Conservation (phyloP, 2,329 filamentous ascomycete species). For the Hypoxylon sp. region DNA sequence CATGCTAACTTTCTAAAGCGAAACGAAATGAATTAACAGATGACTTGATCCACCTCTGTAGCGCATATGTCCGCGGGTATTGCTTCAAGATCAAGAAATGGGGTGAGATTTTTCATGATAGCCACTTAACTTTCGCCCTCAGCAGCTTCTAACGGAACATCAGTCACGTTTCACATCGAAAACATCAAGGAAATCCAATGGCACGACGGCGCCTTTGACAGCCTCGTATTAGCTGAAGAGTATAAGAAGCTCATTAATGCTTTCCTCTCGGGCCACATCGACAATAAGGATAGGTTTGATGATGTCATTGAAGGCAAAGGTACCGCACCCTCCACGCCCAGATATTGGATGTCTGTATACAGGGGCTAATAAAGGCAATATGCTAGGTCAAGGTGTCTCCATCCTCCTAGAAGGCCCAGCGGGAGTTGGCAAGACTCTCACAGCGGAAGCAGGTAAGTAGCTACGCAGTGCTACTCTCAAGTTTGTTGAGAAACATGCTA, state of each 20-base stretch:
- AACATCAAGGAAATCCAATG: conserved; percentile 31
- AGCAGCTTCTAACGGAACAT: neutral
- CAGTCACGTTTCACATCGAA: conserved; percentile 33
- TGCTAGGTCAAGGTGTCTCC: conserved; percentile 36
- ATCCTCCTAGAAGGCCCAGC: conserved; percentile 40
- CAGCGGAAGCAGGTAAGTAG: conserved; percentile 50
- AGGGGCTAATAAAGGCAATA: neutral
- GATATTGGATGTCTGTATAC: neutral
- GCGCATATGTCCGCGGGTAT: conserved; percentile 31
- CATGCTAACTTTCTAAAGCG: conserved; percentile 15
- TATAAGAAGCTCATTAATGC: conserved; percentile 55
- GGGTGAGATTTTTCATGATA: conserved; percentile 23
- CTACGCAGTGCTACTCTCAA: neutral
- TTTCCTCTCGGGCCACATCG: conserved; percentile 60
- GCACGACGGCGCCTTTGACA: conserved; percentile 41
- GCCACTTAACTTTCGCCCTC: neutral
- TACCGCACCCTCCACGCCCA: neutral
- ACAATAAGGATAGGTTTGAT: conserved; percentile 57
- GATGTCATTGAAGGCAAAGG: conserved; percentile 43
- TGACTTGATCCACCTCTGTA: conserved; percentile 28
- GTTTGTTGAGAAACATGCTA: neutral
- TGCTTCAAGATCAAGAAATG: conserved; percentile 41
- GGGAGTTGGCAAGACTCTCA: conserved; percentile 48
- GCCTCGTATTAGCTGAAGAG: conserved; percentile 37
- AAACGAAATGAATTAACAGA: neutral